Conservation (phyloP, 495 filamentous ascomycete genomes). For the Echria macrotheca region DNA sequence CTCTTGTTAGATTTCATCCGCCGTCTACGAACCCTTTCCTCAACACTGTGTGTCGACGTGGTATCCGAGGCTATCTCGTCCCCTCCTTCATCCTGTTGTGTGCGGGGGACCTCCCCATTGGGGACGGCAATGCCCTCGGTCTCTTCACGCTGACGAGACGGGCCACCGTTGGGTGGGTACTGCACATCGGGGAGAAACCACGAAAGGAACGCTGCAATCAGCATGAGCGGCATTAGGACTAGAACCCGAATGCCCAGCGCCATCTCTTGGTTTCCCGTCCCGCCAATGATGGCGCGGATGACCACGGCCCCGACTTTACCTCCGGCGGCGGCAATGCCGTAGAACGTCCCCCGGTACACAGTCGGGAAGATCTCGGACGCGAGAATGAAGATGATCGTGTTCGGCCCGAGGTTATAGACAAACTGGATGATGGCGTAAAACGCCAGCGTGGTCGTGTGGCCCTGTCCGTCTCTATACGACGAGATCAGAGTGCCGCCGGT, state of each 20-base stretch:
- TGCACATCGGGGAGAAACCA: neutral
- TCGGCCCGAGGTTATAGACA: conserved; percentile 63
- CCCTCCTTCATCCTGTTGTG: neutral
- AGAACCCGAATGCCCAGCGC: neutral
- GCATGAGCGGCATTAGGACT: neutral
- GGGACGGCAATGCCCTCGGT: neutral
- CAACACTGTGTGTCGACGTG: neutral
- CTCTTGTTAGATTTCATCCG: neutral
- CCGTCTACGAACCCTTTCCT: too few relatives aligned
- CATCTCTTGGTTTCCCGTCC: neutral
- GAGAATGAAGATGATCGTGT: conserved; percentile 56
- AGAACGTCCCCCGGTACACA: conserved; percentile 32
- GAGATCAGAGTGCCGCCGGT: conserved; percentile 14
- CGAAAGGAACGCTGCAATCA: neutral
- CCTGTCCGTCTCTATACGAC: conserved; percentile 8
- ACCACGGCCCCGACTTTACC: conserved; percentile 38
- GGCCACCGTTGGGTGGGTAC: neutral
- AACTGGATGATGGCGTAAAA: conserved; percentile 57
- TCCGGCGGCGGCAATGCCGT: conserved; percentile 39
- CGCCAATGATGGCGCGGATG: neutral
- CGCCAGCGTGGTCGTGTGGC: conserved; percentile 39
- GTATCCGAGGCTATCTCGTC: neutral
- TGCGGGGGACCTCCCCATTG: neutral
- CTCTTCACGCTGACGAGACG: neutral
- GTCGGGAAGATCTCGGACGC: conserved; percentile 41